Conservation (phyloP, 2,329 filamentous ascomycete species). For the Aphanoascus verrucosus region DNA sequence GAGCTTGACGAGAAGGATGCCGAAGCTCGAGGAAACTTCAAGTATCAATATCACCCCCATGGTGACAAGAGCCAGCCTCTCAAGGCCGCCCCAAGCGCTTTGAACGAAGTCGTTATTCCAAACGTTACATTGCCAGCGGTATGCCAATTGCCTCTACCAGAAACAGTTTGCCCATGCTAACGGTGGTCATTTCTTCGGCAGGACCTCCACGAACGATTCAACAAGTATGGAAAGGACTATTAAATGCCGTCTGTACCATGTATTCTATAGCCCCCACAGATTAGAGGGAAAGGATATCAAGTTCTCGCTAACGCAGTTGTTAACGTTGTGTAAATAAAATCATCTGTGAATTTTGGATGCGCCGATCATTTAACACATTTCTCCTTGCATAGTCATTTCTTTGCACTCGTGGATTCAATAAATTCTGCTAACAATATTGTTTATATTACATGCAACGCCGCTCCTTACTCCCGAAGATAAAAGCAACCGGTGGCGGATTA, state of each 20-base stretch:
- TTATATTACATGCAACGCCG: background rate
- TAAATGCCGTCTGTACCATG: slow-evolving; percentile 2
- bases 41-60: slow-evolving; percentile 73
- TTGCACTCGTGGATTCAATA: background rate
- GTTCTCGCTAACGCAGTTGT: slow-evolving; percentile 3
- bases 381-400: background rate
- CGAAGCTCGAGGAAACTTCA: slow-evolving; percentile 47
- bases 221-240: slow-evolving; percentile 98
- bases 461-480: background rate
- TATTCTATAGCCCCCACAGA: background rate
- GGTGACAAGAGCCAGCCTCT: slow-evolving; percentile 65
- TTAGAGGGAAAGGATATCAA: background rate
- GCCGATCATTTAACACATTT: slow-evolving; percentile 3
- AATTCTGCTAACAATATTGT: background rate
- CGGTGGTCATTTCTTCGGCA: slow-evolving; percentile 27
- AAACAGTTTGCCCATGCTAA: background rate
- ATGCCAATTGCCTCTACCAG: slow-evolving; percentile 23
- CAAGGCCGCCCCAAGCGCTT: slow-evolving; percentile 83
- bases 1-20: slow-evolving; percentile 58
- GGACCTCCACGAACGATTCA: slow-evolving; percentile 92
- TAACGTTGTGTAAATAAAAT: slow-evolving; percentile 7
- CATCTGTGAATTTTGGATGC: slow-evolving; percentile 5
- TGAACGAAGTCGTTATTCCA: slow-evolving; percentile 90
- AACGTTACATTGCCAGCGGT: slow-evolving; percentile 88
- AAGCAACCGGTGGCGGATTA: background rate